Conservation (phyloP, 257 asterid genomes). For the Lithospermum erythrorhizon region DNA sequence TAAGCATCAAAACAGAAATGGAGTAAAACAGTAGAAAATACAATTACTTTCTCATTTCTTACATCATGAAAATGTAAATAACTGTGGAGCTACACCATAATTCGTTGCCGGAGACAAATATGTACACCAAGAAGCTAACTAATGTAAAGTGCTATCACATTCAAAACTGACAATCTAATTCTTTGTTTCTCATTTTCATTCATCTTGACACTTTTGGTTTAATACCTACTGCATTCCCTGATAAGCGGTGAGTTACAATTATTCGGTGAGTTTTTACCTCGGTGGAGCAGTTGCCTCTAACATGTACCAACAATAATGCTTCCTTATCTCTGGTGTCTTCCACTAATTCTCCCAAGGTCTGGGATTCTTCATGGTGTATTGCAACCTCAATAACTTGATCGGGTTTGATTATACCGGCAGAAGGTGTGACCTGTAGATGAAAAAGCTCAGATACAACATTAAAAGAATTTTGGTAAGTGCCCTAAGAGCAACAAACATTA, state of each 20-base stretch:
- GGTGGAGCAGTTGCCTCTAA: constrained; percentile 43
- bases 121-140: background rate
- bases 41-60: background rate
- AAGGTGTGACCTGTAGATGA: constrained; percentile 51
- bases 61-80: background rate
- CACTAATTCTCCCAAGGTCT: constrained; percentile 41
- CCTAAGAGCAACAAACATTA: constrained; percentile 8
- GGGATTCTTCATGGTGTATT: constrained; percentile 55
- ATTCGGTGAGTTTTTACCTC: constrained; percentile 36
- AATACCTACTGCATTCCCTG: constrained; percentile 14
- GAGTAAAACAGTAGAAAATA: too few relatives aligned
- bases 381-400: constrained; percentile 45
- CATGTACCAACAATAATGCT: constrained; percentile 43
- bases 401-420: constrained; percentile 51
- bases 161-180: background rate
- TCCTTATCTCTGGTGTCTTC: constrained; percentile 62
- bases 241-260: constrained; percentile 34
- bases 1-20: too few relatives aligned
- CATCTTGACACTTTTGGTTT: constrained; percentile 23
- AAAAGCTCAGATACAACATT: background rate
- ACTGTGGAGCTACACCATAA: background rate
- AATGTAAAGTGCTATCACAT: background rate
- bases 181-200: background rate
- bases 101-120: background rate
- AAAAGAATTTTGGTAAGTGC: background rate